Conservation (phyloP, 1,284 basidiomycete species). For the Trichosporon asahii region DNA sequence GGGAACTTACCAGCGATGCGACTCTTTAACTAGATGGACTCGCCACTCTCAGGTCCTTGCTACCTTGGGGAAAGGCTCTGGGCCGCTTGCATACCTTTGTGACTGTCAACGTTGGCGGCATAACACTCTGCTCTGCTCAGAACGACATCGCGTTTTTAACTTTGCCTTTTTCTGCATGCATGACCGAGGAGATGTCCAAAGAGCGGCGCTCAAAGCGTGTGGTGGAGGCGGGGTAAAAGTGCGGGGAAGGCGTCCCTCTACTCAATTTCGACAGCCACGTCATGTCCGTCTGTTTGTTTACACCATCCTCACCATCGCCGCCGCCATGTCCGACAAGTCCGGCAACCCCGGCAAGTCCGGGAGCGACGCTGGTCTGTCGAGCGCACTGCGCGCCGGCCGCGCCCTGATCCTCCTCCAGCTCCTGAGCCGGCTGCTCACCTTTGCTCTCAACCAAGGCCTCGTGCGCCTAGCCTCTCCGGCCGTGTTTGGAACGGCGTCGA, state of each 20-base stretch:
- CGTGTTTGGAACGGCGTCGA: slow-evolving; percentile 79
- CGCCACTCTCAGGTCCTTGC: too few species aligned
- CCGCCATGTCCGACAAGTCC: slow-evolving; percentile 1
- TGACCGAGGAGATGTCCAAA: neutral
- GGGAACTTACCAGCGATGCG: too few species aligned
- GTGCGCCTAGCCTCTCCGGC: slow-evolving; percentile 78
- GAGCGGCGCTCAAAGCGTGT: neutral
- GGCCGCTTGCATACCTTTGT: too few species aligned
- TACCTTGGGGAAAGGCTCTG: too few species aligned
- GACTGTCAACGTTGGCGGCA: too few species aligned
- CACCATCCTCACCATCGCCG: neutral
- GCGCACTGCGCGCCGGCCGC: slow-evolving; percentile 51
- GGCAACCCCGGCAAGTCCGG: neutral
- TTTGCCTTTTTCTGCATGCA: too few species aligned
- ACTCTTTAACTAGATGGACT: too few species aligned
- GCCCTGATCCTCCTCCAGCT: slow-evolving; percentile 83
- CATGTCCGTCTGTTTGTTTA: neutral
- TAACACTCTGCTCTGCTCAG: too few species aligned
- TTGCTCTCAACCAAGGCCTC: slow-evolving; percentile 76
- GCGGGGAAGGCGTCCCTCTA: neutral
- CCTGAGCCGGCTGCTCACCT: slow-evolving; percentile 77
- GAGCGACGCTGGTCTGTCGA: neutral
- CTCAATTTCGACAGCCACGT: neutral
- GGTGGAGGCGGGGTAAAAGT: neutral
- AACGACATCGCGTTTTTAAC: too few species aligned